Base-by-base conservation (phyloP, 2,329 filamentous ascomycete species). In the Venturia carpophila region DNA sequence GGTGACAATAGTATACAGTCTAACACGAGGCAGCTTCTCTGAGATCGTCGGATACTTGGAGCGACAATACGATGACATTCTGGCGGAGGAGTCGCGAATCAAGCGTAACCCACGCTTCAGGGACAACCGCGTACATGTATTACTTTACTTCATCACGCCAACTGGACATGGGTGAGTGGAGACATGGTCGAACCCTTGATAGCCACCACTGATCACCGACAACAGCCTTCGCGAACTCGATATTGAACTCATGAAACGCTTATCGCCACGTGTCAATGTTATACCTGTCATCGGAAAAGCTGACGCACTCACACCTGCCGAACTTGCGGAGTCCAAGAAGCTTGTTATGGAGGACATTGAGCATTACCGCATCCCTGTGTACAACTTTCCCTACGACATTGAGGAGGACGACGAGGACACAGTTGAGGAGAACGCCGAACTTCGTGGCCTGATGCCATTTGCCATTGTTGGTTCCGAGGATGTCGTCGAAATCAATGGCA, bases 31-130 rank as follows among this genome's bases (percentile, higher is more conserved):
- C 70, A 96, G 92, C 82, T 99, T 99, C 78, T 89, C 89, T 72
- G 94, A 97, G 80, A 99, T 99, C 74, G 92, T 96, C 71, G 93
- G 92, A 71, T 97, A 96, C 80, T 90, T 99, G 73, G 94, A 99
- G 84, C 87, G 93, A 81, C 93, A 99, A 86, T 97, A 97, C 79
- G 94, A 99, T 79, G 92, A 97, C 77, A 97, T 99, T 83, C 86
- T 99, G 72, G 93, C 94, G 68, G 93, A 97, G 82, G 94, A 99
- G 83, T 97, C 94, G 73, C 91, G 94, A 83, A 99, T 99, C 84
- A 99, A 99, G 90, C 94, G 94, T 92, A 99, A 99, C 83, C 94
- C 94, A 72, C 88, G 94, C 75, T 99, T 99, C 89, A 89, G 94
- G 75, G 94, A 99, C 82, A 97, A 99, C 82, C 91, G 94, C 82